Evolutionary conservation across 768 basidiomycete genomes (phyloP).

Genomic region (Xerocomellus dryophilus): DNA sequence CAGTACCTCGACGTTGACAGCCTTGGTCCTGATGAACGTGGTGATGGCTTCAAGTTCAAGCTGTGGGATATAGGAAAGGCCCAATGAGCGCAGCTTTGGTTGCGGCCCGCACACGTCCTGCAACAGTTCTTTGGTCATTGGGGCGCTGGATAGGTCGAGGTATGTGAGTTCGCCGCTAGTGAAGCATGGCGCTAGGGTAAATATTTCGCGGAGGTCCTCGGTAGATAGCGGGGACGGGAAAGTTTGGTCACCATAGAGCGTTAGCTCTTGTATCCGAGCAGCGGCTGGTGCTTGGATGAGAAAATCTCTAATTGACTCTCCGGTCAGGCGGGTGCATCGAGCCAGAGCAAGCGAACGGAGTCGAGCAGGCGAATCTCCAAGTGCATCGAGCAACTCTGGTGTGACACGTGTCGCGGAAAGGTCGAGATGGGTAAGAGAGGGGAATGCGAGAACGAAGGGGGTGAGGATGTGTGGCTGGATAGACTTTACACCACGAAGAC

Average conservation of each 20-base stretch:
- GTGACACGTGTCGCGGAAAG: slow-evolving; percentile 84
- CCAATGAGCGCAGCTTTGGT: slow-evolving; percentile 78
- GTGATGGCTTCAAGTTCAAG: slow-evolving; percentile 65
- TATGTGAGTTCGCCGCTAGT: slow-evolving; percentile 70
- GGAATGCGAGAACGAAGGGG: slow-evolving; percentile 77
- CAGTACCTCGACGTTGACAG: slow-evolving; percentile 79
- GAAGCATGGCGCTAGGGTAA: slow-evolving; percentile 79
- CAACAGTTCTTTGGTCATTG: slow-evolving; percentile 58
- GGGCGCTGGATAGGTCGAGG: slow-evolving; percentile 86
- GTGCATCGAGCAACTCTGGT: slow-evolving; percentile 66
- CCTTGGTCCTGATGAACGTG: slow-evolving; percentile 64
- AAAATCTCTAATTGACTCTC: slow-evolving; percentile 72
- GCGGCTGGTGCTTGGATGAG: slow-evolving; percentile 67
- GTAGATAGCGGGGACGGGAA: slow-evolving; percentile 69
- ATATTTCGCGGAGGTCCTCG: slow-evolving; percentile 63
- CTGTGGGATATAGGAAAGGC: slow-evolving; percentile 79
- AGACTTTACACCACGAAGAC: slow-evolving; percentile 79
- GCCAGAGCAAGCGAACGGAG: slow-evolving; percentile 81
- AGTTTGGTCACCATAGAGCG: slow-evolving; percentile 86
- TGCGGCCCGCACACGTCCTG: slow-evolving; percentile 54
- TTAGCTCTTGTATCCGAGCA: slow-evolving; percentile 65
- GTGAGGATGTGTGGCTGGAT: slow-evolving; percentile 64
- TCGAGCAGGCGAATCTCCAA: slow-evolving; percentile 66
- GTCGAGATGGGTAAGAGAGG: slow-evolving; percentile 85
- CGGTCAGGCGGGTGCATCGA: slow-evolving; percentile 80